Percentiles rank a stretch among this genome's conserved stretches.
phyloP scores from a whole-genome alignment of 208 protist species.

The Trypanosoma melophagium region DNA sequence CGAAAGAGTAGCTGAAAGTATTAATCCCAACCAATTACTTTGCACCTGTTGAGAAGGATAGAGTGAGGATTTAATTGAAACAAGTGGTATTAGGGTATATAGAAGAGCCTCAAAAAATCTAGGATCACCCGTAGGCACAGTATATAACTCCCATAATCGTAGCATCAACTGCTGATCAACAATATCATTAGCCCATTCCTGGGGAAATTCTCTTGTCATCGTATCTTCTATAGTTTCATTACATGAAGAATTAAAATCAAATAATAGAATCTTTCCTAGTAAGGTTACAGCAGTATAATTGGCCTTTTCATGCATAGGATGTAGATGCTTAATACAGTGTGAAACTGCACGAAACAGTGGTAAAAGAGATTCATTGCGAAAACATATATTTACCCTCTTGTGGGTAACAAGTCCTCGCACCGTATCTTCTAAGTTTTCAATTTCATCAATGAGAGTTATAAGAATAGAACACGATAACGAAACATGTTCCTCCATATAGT shows the following conservation, averaged over 20 bases:
- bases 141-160: slow-evolving; percentile 34
- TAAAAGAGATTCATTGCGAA: slow-evolving; percentile 51
- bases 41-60: slow-evolving; percentile 28
- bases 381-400: slow-evolving; percentile 27
- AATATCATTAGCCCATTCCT: slow-evolving; percentile 27
- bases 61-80: slow-evolving; percentile 28
- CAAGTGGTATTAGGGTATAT: slow-evolving; percentile 28
- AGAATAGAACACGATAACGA: slow-evolving; percentile 27
- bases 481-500: slow-evolving; percentile 22
- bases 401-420: not conserved
- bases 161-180: slow-evolving; percentile 27
- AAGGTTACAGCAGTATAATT: slow-evolving; percentile 22
- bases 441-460: slow-evolving; percentile 24
- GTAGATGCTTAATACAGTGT: slow-evolving; percentile 15
- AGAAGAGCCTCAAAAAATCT: slow-evolving; percentile 24
- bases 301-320: slow-evolving; percentile 6
- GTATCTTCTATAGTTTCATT: slow-evolving; percentile 19
- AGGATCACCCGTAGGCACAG: slow-evolving; percentile 3
- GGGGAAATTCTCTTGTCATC: slow-evolving; percentile 28
- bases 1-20: slow-evolving; percentile 49
- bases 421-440: slow-evolving; percentile 6
- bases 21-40: slow-evolving; percentile 36
- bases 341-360: slow-evolving; percentile 41
- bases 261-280: slow-evolving; percentile 25
- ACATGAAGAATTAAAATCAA: slow-evolving; percentile 32